Evolutionary conservation across 108 stramenopile genomes (phyloP), one percentile per base, ranked within the genome.

Genomic region (Skeletonema potamos): DNA sequence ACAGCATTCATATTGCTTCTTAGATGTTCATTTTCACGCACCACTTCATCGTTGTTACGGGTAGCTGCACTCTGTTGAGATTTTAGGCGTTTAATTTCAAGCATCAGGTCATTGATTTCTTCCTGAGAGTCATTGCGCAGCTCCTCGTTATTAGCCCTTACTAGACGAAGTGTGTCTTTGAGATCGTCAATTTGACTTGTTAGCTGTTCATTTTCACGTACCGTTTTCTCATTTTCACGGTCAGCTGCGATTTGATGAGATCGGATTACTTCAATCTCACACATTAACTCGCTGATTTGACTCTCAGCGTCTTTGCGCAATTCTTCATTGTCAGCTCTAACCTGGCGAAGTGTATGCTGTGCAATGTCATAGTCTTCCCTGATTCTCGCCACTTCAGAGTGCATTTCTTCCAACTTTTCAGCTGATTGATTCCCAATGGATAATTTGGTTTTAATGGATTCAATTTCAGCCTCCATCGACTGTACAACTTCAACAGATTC

Each of bases 381-480:
- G 8, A 24, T 20, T 51, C 22, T 58, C 29, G 58, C 58, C 4
- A 58, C 12, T 58, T 58, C 58, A 1, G 30, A 58, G 15, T 58
- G 24, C 27, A 58, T 6, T 0, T 58, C 58, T 28, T 44, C 51
- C 33, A 46, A 20, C 18, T 46, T 46, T 43, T 54, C 22, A 32
- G 70, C 71, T 56, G 44, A 22, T 2, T 58, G 34, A 6, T 48
- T 36, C 20, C 54, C 57, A 39, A 1, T 27, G n/a, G 36, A 33
- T 9, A 44, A 27, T 51, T n/a, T 61, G 20, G 39, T 33, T 24
- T 64, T 63, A 12, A 63, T 41, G 7, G 62, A 48, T 5, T 69
- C 68, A 29, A 77, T 62, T 58, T 69, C 46, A 24, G 27, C 27
- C 43, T 68, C 18, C 68, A 70, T 69, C 12, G 62, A 51, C 22